Evolutionary conservation across 208 protist species (phyloP).

Genomic region (Plasmodiophora brassicae): DNA sequence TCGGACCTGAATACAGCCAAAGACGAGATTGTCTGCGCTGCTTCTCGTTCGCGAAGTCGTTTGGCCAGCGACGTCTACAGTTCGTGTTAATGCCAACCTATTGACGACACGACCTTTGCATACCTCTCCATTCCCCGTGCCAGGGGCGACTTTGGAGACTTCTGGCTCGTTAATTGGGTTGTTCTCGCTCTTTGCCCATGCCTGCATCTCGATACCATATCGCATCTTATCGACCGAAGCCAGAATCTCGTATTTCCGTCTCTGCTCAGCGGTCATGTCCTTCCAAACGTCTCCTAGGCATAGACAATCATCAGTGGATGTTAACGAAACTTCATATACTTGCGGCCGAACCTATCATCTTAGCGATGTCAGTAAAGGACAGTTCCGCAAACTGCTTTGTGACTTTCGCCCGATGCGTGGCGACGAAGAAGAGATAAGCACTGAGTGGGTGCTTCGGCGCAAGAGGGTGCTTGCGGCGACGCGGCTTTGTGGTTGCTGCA

Average conservation of each 20-base stretch:
- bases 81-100: not conserved
- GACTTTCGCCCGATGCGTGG: not conserved
- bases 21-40: not conserved
- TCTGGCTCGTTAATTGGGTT: not conserved
- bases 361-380: not conserved
- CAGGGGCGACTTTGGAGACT: no score
- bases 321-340: not conserved
- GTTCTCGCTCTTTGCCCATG: not conserved
- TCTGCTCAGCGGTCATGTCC: not conserved
- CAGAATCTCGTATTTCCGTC: not conserved
- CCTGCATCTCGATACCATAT: not conserved
- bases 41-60: not conserved
- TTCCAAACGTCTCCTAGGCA: not conserved
- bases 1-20: not conserved
- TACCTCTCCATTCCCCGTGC: not conserved
- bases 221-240: not conserved
- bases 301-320: not conserved
- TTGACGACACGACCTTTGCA: not conserved
- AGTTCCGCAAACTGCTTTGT: not conserved
- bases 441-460: conserved; percentile 31
- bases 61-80: not conserved
- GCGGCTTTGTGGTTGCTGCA: not conserved
- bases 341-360: not conserved
- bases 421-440: conserved; percentile 39
- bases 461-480: not conserved